These are phyloP conservation scores for Teunomyces atbi DNA, from an alignment of 805 yeast species.

Conservation along the genomic window DNA sequence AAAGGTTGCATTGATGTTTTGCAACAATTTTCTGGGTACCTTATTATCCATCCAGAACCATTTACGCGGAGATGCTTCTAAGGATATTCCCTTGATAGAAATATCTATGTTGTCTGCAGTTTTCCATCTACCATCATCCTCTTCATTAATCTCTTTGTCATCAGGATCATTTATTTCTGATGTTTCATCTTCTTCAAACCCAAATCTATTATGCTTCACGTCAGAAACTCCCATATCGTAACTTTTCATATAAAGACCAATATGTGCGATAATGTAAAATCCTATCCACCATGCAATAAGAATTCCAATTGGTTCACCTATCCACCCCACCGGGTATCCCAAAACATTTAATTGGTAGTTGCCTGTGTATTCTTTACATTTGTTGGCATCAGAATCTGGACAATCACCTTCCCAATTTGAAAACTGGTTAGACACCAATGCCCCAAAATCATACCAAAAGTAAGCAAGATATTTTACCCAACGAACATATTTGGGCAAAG, in stretches of 20 bases:
- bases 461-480: slow-evolving; percentile 80
- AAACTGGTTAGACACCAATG: slow-evolving; percentile 62
- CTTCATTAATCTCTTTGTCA: slow-evolving; percentile 7
- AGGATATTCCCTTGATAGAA: slow-evolving; percentile 12
- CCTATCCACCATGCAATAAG: slow-evolving; percentile 20
- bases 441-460: slow-evolving; percentile 79
- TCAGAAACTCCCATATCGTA: slow-evolving; percentile 23
- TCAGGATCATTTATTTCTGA: slow-evolving; percentile 4
- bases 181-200: slow-evolving; percentile 12
- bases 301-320: slow-evolving; percentile 21
- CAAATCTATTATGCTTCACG: slow-evolving; percentile 20
- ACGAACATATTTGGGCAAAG: slow-evolving; percentile 80
- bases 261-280: slow-evolving; percentile 14
- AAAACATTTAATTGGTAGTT: slow-evolving; percentile 18
- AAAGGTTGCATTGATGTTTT: slow-evolving; percentile 31
- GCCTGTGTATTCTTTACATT: slow-evolving; percentile 21
- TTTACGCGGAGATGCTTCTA: slow-evolving; percentile 9
- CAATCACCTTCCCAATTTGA: slow-evolving; percentile 62
- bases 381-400: slow-evolving; percentile 22
- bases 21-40: slow-evolving; percentile 17
- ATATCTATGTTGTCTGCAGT: not conserved
- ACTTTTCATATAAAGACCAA: slow-evolving; percentile 15
- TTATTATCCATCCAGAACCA: slow-evolving; percentile 4
- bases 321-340: slow-evolving; percentile 25
- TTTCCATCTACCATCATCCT: not conserved